Conservation (phyloP, 1,139 yeast species). For the Hemisphaericaspora xylofermentans region DNA sequence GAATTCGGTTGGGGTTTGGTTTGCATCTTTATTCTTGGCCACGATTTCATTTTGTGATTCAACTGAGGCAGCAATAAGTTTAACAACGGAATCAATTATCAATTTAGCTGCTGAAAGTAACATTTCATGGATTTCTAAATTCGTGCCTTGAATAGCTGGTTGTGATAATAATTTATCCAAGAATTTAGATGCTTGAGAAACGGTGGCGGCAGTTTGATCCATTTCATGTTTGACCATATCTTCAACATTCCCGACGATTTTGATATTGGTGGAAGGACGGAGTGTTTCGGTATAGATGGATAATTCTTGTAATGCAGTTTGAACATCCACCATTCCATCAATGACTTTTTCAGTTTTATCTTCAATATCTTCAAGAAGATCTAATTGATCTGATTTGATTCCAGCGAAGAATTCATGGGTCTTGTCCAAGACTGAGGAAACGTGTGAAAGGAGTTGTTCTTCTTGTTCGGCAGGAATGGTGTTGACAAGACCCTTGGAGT, state of each 20-base stretch:
- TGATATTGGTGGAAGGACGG: constrained; percentile 41
- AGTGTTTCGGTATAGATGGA: constrained; percentile 56
- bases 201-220: constrained; percentile 69
- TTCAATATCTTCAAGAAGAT: constrained; percentile 52
- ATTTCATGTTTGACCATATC: constrained; percentile 72
- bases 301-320: constrained; percentile 64
- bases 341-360: constrained; percentile 77
- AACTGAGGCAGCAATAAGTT: constrained; percentile 72
- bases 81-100: constrained; percentile 75
- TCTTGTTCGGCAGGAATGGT: constrained; percentile 54
- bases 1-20: constrained; percentile 68
- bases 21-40: constrained; percentile 59
- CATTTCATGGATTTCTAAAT: constrained; percentile 73
- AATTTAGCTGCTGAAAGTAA: constrained; percentile 78
- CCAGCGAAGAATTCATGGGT: constrained; percentile 64
- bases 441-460: constrained; percentile 48
- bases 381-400: constrained; percentile 54
- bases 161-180: constrained; percentile 55
- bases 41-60: constrained; percentile 85
- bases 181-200: constrained; percentile 63
- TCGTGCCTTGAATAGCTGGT: constrained; percentile 57
- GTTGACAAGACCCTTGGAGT: constrained; percentile 68
- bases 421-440: constrained; percentile 59
- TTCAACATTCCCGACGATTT: constrained; percentile 58
- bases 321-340: constrained; percentile 72